phyloP scores from a whole-genome alignment of 108 stramenopile genomes.

The Cyclostephanos tholiformis region DNA sequence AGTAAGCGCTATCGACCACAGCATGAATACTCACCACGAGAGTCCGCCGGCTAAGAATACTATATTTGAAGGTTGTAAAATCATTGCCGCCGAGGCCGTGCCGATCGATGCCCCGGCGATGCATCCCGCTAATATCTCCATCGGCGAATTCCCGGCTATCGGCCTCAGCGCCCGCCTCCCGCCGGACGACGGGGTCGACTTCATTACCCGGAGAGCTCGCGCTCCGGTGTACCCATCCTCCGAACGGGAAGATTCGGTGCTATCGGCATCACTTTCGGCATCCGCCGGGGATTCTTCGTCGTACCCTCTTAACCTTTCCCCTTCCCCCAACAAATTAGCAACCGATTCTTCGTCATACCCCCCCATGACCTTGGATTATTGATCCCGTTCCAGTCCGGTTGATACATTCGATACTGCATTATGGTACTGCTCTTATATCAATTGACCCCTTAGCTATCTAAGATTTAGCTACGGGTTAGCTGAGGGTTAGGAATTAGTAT shows the following conservation, averaged over 20 bases:
- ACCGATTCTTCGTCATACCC: constrained; percentile 22
- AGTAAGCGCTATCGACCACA: background rate
- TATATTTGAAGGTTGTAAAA: constrained; percentile 52
- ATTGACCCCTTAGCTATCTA: no score
- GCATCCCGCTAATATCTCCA: constrained; percentile 53
- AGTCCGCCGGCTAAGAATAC: constrained; percentile 66
- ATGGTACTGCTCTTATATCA: no score
- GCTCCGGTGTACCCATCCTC: background rate
- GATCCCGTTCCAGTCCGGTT: no score
- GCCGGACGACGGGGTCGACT: background rate
- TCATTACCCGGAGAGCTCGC: background rate
- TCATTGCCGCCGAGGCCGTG: constrained; percentile 62
- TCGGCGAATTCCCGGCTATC: constrained; percentile 55
- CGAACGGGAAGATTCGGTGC: constrained; percentile 10
- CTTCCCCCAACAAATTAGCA: no score
- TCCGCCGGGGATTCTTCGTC: background rate
- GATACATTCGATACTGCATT: no score
- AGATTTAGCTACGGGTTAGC: no score
- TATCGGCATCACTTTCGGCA: background rate
- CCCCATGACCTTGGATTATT: background rate
- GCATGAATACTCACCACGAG: constrained; percentile 39
- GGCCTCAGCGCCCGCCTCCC: constrained; percentile 43
- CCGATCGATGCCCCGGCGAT: constrained; percentile 58
- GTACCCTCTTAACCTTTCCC: background rate
- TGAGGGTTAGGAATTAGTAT: no score